Base-by-base conservation (phyloP, 2,329 filamentous ascomycete species). In the Phialocephala subalpina region DNA sequence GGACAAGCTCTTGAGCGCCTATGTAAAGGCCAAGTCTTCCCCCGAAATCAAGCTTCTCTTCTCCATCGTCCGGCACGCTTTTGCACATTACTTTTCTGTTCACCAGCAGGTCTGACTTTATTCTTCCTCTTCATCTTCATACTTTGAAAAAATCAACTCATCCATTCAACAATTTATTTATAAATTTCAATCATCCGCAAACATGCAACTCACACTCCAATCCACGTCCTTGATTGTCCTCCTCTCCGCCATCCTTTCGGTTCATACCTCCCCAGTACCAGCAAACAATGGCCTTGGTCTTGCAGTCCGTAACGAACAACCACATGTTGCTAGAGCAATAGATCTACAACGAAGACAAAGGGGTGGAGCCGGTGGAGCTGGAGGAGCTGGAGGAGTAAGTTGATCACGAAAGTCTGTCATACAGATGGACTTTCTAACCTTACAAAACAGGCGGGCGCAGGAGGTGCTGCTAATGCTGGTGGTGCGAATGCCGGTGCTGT, bases 11-110 rank as follows among this genome's bases (percentile, higher is more conserved):
- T 22, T 25, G 25, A 49, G 25, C n/a, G 42, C 12, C 14, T 60
- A 42, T 42, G 3, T 27, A 42, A 16, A 3, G 35, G 36, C 22
- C 25, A 29, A n/a, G 20, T 8, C 18, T 11, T 36, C 27, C 22
- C 47, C 47, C 47, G 12, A 49, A 49, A 60, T 6, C 12, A 33
- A 36, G n/a, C 22, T 38, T 29, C 22, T 42, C 22, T 33, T 61
- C 35, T 53, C 22, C 47, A 61, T 61, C 59, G 59, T 61, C 59
- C 59, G 59, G 59, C 59, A 61, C 59, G 59, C 42, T 20, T 60
- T 40, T 7, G 25, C 53, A 53, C 22, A 20, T 42, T n/a, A 38
- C 22, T 16, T 40, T 29, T 61, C 16, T 16, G 35, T 33, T 45
- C 42, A 20, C 12, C 59, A 61, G 59, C 59, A 25, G 47, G 59